These are phyloP conservation scores for Penicillium digitatum DNA, from an alignment of 2,329 filamentous ascomycete species.

Conservation along the genomic window DNA sequence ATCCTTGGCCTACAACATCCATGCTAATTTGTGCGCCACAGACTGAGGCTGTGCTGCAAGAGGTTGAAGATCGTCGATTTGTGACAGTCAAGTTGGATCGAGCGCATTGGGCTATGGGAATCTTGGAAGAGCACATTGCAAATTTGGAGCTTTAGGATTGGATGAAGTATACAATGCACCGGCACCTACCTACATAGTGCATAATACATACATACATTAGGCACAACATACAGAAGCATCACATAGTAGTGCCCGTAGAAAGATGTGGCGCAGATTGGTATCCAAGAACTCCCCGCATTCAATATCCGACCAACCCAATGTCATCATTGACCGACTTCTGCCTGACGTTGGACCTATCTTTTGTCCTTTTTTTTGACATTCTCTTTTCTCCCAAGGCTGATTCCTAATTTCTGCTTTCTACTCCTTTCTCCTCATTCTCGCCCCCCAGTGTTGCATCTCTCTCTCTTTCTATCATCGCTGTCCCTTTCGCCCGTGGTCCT, in stretches of 20 bases:
- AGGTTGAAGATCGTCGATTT: constrained; percentile 48
- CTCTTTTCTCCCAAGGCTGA: constrained; percentile 14
- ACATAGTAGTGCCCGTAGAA: background rate
- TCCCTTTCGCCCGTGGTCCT: constrained; percentile 18
- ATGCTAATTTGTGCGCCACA: constrained; percentile 23
- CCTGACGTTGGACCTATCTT: constrained; percentile 13
- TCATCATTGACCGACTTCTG: constrained; percentile 20
- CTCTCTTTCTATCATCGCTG: background rate
- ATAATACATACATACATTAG: constrained; percentile 2
- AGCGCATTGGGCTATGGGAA: constrained; percentile 71
- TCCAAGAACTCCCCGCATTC: background rate
- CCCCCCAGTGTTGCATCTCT: background rate
- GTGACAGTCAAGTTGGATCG: constrained; percentile 62
- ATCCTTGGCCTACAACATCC: background rate
- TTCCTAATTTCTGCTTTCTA: constrained; percentile 3
- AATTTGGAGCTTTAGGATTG: constrained; percentile 53
- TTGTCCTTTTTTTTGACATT: background rate
- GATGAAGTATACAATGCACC: background rate
- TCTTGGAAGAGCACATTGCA: constrained; percentile 74
- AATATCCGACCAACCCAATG: constrained; percentile 6
- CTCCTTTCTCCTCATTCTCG: background rate
- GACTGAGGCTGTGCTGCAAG: constrained; percentile 20
- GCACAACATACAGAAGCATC: background rate
- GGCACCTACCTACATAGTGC: background rate
- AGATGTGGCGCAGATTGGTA: constrained; percentile 1